A percentile compares a stretch with the other conserved stretches of the same genome.
These are phyloP conservation scores for Globomyces pollinis-pini DNA, from an alignment of 192 early-diverging fungal species.

Conservation along the genomic window DNA sequence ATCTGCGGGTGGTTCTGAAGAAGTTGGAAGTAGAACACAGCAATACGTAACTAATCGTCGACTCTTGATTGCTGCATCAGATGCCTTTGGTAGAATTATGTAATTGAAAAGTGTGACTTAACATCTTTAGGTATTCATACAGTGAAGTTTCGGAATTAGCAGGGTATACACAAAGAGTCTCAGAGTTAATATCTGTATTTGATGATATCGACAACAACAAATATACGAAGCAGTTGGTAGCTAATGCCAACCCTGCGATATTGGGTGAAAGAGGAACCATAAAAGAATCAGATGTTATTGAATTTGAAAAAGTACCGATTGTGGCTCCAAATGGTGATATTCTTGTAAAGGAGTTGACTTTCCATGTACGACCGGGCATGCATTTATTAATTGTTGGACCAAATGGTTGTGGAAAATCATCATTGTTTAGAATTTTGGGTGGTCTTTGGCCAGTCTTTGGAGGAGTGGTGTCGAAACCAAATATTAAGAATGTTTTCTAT, in stretches of 20 bases:
- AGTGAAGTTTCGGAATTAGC: constrained; percentile 92
- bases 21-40: constrained; percentile 15
- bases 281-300: constrained; percentile 38
- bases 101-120: constrained; percentile 63
- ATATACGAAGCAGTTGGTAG: constrained; percentile 64
- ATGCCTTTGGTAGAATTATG: constrained; percentile 89
- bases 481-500: constrained; percentile 84
- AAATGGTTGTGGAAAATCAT: constrained; percentile 85
- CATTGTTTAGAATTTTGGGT: constrained; percentile 91
- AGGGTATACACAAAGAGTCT: constrained; percentile 87
- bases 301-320: constrained; percentile 87
- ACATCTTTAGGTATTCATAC: constrained; percentile 80
- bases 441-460: constrained; percentile 96
- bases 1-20: constrained; percentile 9
- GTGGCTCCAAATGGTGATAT: constrained; percentile 93
- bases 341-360: constrained; percentile 72
- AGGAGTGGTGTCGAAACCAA: constrained; percentile 40
- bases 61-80: constrained; percentile 77
- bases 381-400: constrained; percentile 90
- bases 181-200: constrained; percentile 76
- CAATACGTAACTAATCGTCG: constrained; percentile 58
- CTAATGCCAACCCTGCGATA: constrained; percentile 24
- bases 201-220: constrained; percentile 76
- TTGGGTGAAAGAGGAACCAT: constrained; percentile 12
- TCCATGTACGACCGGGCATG: constrained; percentile 84